Conservation (phyloP, 1,284 basidiomycete species). For the Phylloboletellus chloephorus region DNA sequence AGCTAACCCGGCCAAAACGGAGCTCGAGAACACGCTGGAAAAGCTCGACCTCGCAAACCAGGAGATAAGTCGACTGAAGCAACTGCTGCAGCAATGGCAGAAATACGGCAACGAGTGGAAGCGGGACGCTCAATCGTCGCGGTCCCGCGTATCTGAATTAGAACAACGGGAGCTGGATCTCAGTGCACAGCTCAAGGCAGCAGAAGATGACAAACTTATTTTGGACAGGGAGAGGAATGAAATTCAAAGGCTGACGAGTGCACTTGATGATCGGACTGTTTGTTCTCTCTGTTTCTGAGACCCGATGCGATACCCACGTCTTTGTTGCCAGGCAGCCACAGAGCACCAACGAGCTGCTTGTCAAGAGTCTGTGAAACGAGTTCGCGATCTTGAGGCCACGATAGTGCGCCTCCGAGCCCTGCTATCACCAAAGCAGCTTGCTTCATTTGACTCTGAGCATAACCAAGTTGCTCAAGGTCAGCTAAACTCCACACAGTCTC, state of each 20-base stretch:
- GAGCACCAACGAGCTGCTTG: slow-evolving; percentile 16
- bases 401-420: slow-evolving; percentile 18
- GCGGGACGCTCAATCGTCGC: slow-evolving; percentile 19
- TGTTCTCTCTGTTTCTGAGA: slow-evolving; percentile 9
- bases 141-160: slow-evolving; percentile 16
- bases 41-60: slow-evolving; percentile 17
- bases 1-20: slow-evolving; percentile 2
- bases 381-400: slow-evolving; percentile 20
- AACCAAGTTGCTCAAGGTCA: slow-evolving; percentile 1
- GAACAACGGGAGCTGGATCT: slow-evolving; percentile 12
- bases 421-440: slow-evolving; percentile 21
- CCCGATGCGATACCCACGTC: slow-evolving; percentile 1
- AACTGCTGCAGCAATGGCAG: slow-evolving; percentile 24
- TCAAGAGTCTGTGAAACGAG: slow-evolving; percentile 15
- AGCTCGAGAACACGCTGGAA: slow-evolving; percentile 6
- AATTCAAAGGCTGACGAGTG: slow-evolving; percentile 10
- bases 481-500: background rate
- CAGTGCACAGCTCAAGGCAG: slow-evolving; percentile 10
- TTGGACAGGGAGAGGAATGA: slow-evolving; percentile 18
- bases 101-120: slow-evolving; percentile 27
- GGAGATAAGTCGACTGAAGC: slow-evolving; percentile 21
- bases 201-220: slow-evolving; percentile 11
- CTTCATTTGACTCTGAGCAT: slow-evolving; percentile 13
- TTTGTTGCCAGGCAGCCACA: slow-evolving; percentile 10
- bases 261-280: slow-evolving; percentile 23